phyloP scores from a whole-genome alignment of 192 early-diverging fungal species.

The Entomortierella beljakovae region DNA sequence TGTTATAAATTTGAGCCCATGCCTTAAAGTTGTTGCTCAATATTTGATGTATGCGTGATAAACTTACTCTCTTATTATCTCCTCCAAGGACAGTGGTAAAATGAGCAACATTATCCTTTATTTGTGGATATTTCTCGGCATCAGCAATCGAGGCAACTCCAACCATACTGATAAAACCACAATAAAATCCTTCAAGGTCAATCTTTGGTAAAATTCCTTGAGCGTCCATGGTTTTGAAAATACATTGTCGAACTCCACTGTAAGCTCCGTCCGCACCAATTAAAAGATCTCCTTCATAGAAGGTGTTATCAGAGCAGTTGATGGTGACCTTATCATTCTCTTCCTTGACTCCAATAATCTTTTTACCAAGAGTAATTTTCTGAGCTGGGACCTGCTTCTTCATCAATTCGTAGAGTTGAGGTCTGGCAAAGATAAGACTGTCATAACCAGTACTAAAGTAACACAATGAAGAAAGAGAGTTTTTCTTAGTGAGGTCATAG shows the following conservation, averaged over 20 bases:
- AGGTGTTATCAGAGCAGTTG: slow-evolving; percentile 3
- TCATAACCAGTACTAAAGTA: slow-evolving; percentile 10
- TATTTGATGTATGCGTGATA: no score
- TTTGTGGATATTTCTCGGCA: neutral
- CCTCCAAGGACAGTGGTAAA: neutral
- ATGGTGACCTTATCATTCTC: neutral
- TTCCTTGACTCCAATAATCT: neutral
- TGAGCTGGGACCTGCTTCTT: neutral
- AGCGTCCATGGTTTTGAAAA: neutral
- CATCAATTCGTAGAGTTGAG: neutral
- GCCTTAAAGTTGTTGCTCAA: no score
- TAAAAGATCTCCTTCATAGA: neutral
- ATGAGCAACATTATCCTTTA: neutral
- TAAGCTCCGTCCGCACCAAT: slow-evolving; percentile 22
- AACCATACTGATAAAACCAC: slow-evolving; percentile 1
- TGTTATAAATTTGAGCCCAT: no score
- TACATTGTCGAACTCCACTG: neutral
- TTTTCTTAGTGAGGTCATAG: neutral
- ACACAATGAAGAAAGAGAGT: neutral
- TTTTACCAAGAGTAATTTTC: slow-evolving; percentile 6
- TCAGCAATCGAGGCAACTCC: neutral
- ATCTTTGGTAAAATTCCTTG: neutral
- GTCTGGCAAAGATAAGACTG: neutral
- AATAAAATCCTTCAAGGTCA: neutral
- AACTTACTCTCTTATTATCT: no score